Base-by-base conservation (phyloP, 441 rosid genomes). In the Pelargonium fulgidum region DNA sequence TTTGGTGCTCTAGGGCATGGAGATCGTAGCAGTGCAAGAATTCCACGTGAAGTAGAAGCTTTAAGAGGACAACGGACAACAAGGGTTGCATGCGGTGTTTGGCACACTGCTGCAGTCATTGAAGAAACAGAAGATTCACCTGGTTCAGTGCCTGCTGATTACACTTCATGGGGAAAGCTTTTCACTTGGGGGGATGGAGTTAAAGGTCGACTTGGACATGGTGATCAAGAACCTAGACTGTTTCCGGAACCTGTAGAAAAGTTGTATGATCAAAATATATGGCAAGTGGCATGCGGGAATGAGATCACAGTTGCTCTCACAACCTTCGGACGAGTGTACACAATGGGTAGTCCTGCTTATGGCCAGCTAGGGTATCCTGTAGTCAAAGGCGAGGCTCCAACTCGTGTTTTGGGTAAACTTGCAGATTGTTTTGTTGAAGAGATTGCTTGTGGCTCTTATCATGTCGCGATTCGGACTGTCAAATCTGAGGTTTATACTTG, bases 131-230 rank as follows among this genome's bases (percentile, higher is more conserved):
- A 82, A 10, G 85, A 85, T 81, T 86, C 62, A 16, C 62, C 97
- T 56, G 85, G 87, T 85, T 85, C 96, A 47, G 90, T 93, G 20
- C 11, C 22, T 19, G 20, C 22, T 17, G 62, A 56, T 80, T 86
- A 87, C 78, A 82, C 92, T 80, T 90, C 96, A 54, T 87, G 89
- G 16, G 97, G 96, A 67, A 91, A 94, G 84, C 88, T 94, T 52
- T 93, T 93, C 80, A 91, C 92, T 6, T 94, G 97, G 97, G 99
- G 97, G 36, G 99, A 91, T 80, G 97, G 96, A 66, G 97, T 91
- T 80, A 91, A 89, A 77, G 88, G 90, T 41, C 88, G 91, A 68
- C 97, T 94, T 75, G 97, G 97, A 59, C 96, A 94, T 79, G 92
- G 95, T 69, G 88, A 91, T 81, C 92, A 85, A 84, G 99, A 91